phyloP scores from a whole-genome alignment of 78 protist species.

The Blattamonas nauphoetae region DNA sequence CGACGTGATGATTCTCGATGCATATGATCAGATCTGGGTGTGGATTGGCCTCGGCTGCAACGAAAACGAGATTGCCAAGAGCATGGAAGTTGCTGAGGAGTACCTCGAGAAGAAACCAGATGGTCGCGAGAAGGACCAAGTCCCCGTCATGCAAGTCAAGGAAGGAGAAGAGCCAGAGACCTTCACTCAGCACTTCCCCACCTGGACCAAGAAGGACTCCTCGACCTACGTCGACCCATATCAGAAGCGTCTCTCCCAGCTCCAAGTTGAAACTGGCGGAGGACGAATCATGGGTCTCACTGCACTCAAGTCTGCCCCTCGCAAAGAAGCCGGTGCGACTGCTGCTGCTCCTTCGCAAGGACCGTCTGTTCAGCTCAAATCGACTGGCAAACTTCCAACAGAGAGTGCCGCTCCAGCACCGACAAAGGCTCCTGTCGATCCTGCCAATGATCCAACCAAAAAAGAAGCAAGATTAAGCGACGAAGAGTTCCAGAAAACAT shows the following conservation, averaged over 20 bases:
- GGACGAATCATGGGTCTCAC: neutral
- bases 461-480: neutral
- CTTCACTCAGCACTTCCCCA: constrained; percentile 50
- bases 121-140: neutral
- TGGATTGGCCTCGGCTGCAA: constrained; percentile 41
- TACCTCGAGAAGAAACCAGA: neutral
- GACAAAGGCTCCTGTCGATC: neutral
- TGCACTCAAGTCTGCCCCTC: neutral
- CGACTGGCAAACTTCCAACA: no score
- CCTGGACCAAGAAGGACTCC: constrained; percentile 16
- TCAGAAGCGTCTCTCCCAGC: neutral
- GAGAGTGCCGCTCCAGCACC: neutral
- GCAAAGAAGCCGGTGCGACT: neutral
- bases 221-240: constrained; percentile 1
- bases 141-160: neutral
- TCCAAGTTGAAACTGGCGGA: neutral
- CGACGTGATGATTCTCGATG: constrained; percentile 39
- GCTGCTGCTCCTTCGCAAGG: neutral
- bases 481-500: constrained; percentile 10
- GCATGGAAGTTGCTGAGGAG: neutral
- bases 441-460: neutral
- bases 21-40: constrained; percentile 15
- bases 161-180: constrained; percentile 40
- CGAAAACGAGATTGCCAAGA: neutral
- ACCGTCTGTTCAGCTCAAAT: neutral